Evolutionary conservation across 371 early-diverging fungal species (phyloP).

Genomic region (Mucor saturninus): DNA sequence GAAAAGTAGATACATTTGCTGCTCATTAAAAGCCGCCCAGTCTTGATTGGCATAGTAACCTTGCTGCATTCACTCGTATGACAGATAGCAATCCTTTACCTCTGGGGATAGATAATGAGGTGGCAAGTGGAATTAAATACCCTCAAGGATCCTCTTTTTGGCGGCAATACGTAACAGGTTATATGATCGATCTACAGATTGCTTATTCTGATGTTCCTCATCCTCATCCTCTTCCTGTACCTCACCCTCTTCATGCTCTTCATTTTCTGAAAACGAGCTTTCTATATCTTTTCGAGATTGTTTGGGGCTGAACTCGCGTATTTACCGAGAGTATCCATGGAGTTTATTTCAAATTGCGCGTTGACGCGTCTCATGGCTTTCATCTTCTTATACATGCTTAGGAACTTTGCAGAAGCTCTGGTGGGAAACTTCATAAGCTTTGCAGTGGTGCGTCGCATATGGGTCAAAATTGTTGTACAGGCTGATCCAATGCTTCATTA

Average conservation of each 20-base stretch:
- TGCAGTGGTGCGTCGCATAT: too few relatives aligned
- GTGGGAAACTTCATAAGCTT: too few relatives aligned
- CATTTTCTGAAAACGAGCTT: too few relatives aligned
- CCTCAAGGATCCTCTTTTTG: slow-evolving; percentile 30
- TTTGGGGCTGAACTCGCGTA: too few relatives aligned
- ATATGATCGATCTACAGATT: slow-evolving; percentile 5
- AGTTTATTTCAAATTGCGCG: too few relatives aligned
- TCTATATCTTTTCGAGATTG: too few relatives aligned
- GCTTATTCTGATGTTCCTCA: slow-evolving; percentile 7
- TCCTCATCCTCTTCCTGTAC: slow-evolving; percentile 12
- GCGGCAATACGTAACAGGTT: slow-evolving; percentile 21
- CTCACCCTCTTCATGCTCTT: slow-evolving; percentile 6
- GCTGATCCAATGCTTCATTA: too few relatives aligned
- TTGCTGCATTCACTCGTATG: slow-evolving; percentile 6
- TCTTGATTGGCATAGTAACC: slow-evolving; percentile 25
- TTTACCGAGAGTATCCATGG: too few relatives aligned
- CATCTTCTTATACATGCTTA: too few relatives aligned
- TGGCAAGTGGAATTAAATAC: slow-evolving; percentile 19
- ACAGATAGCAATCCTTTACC: slow-evolving; percentile 20
- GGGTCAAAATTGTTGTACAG: too few relatives aligned
- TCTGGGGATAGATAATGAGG: slow-evolving; percentile 26
- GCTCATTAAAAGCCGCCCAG: slow-evolving; percentile 26
- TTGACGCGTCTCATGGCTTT: too few relatives aligned
- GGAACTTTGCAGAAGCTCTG: too few relatives aligned
- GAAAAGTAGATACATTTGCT: slow-evolving; percentile 23